Base-by-base conservation (phyloP, 139 green algal genomes). In the Chlorella sp. region DNA sequence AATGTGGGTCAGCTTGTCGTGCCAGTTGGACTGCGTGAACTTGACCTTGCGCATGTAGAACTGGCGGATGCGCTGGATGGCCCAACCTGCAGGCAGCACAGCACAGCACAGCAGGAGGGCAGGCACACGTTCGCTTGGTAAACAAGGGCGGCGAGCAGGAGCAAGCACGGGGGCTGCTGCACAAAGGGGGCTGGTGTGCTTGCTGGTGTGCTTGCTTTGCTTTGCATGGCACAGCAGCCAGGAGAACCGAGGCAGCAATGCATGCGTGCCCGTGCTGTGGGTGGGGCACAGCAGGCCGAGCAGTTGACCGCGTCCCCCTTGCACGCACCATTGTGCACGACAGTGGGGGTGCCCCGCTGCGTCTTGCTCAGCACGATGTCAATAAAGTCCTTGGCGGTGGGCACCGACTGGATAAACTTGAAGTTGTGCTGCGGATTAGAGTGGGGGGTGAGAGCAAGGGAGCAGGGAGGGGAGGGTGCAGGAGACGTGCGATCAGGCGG, bases 31-130 rank as follows among this genome's bases (percentile, higher is more conserved):
- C 89, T 98, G 95, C 14, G 98, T 99, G 88, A 93, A 92, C 82
- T 92, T 95, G 37, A 98, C 97, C 93, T 99, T 99, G 85, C 98
- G 96, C 98, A 99, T 99, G 94, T 99, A 99, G 83, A 99, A 99
- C 90, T 97, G 94, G n/a, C 98, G 94, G 88, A 99, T 99, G 73
- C 98, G 94, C 88, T 97, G 96, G 82, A 99, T 99, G 32, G 93
- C 90, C 95, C 97, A 99, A 83, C 97, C 93, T 92, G 89, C 57
- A 64, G 81, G 85, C 42, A 76, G 57, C 21, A n/a, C n/a, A n/a
- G n/a, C n/a, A n/a, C n/a, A n/a, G n/a, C n/a, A n/a, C n/a, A n/a
- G n/a, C n/a, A 88, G 83, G 48, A 4, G 4, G 86, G 37, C 40
- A 40, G 2, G 86, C 32, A 86, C 18, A 57, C 75, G n/a, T 22